A percentile compares a stretch with the other conserved stretches of the same genome.
Conservation (phyloP, 129 eudicot species). For the Silybum marianum region DNA sequence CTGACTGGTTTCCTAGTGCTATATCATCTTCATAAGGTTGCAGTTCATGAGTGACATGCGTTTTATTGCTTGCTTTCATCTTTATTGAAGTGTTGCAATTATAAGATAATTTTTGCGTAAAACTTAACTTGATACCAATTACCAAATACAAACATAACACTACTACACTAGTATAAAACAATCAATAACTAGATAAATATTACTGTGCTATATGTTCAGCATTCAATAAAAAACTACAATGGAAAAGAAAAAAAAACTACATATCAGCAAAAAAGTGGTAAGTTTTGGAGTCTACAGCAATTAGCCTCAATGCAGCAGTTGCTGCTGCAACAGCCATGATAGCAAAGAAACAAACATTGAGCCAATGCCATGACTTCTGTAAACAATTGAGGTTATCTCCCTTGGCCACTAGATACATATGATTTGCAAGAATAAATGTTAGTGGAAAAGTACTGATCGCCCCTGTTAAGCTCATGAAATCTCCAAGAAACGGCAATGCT, state of each 20-base stretch:
- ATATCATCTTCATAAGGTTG: neutral
- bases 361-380: constrained; percentile 84
- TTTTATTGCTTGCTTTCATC: neutral
- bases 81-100: neutral
- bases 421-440: constrained; percentile 95
- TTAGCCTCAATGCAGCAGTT: constrained; percentile 80
- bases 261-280: constrained; percentile 82
- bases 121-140: constrained; percentile 3
- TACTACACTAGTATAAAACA: constrained; percentile 15
- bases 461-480: constrained; percentile 96
- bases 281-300: constrained; percentile 56
- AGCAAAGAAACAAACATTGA: constrained; percentile 68
- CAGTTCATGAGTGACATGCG: neutral
- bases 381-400: constrained; percentile 29
- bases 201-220: constrained; percentile 6
- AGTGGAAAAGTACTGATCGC: constrained; percentile 91
- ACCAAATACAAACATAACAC: constrained; percentile 11
- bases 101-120: neutral
- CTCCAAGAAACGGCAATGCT: constrained; percentile 83
- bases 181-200: neutral
- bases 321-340: constrained; percentile 70
- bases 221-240: neutral
- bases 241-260: constrained; percentile 24
- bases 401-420: constrained; percentile 88
- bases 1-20: constrained; percentile 4